Evolutionary conservation across 495 filamentous ascomycete species (phyloP).

Genomic region (Trichoderma asperelloides): DNA sequence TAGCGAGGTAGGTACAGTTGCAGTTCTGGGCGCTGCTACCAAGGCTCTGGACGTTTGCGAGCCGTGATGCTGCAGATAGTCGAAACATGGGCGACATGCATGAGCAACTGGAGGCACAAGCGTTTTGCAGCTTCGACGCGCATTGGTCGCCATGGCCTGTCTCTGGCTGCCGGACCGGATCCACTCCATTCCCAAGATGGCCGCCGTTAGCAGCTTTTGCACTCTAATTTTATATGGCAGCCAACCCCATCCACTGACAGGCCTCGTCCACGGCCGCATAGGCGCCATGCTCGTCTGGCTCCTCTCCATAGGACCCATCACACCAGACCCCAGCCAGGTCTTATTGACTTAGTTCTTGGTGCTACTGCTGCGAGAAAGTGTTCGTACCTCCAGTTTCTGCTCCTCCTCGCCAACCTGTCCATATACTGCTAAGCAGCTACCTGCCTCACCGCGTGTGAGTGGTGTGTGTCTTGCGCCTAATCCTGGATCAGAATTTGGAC

Average conservation of each 20-base stretch:
- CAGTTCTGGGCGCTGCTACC: background rate
- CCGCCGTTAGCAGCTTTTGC: slow-evolving; percentile 2
- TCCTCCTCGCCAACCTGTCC: slow-evolving; percentile 1
- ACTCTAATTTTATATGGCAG: slow-evolving; percentile 8
- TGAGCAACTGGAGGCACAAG: too few relatives aligned
- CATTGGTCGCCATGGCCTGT: background rate
- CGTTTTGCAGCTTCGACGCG: background rate
- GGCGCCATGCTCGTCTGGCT: slow-evolving; percentile 6
- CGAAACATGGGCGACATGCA: background rate
- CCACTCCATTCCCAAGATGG: background rate
- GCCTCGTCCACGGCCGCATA: slow-evolving; percentile 4
- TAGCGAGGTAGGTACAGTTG: background rate
- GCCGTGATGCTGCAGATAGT: slow-evolving; percentile 6
- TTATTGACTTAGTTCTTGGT: background rate
- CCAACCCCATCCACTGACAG: slow-evolving; percentile 5
- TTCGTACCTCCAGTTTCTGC: background rate
- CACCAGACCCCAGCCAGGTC: background rate
- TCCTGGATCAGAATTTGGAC: too few relatives aligned
- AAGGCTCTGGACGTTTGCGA: background rate
- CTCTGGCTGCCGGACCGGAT: slow-evolving; percentile 1
- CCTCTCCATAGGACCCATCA: slow-evolving; percentile 7
- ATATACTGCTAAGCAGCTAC: background rate
- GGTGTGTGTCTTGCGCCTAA: background rate
- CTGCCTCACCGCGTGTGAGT: background rate
- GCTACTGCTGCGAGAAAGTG: too few relatives aligned